Evolutionary conservation across 352 stramenopile genomes (phyloP), one percentile per base, ranked within the genome.

Genomic region (Phytophthora pinifolia): DNA sequence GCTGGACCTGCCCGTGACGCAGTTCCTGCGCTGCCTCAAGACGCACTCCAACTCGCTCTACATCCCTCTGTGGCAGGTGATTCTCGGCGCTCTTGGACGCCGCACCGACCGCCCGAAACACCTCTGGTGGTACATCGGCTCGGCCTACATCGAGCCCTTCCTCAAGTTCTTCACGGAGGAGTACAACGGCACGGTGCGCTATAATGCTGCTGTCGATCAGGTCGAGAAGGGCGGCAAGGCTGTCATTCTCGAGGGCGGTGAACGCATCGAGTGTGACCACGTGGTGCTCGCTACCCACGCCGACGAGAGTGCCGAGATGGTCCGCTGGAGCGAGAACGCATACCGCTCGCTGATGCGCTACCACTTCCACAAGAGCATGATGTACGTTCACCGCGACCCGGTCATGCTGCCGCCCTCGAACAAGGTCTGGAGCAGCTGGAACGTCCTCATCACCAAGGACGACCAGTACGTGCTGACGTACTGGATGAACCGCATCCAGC

Each of bases 401-500:
- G 65, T 60, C 56, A 88, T 94, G 67, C 53, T 94, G 47, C 78
- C 82, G 41, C 70, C 70, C 8, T 80, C 82, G 45, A 83, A 88
- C 62, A 89, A 86, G 57, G 73, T 87, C 36, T 94, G 84, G 84
- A 88, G 74, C 67, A 81, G 62, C 49, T 94, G 84, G 84, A 94
- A 94, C 60, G 84, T 94, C 49, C 73, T 86, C 55, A 94, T 94
- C 62, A 91, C 81, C 31, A 67, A 85, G 45, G 72, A 86, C 59
- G 83, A 94, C 27, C 67, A 90, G 74, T 94, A 94, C 71, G 74
- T 94, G 33, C 45, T 94, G 18, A 94, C 84, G 45, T 94, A 94
- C 75, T 94, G 84, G 84, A 94, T 94, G 79, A 92, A 94, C 70
- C 82, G 84, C 50, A 92, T 94, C 57, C 84, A 94, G 68, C 77